phyloP scores from a whole-genome alignment of 1,284 basidiomycete genomes.

The Moesziomyces parantarcticus region DNA sequence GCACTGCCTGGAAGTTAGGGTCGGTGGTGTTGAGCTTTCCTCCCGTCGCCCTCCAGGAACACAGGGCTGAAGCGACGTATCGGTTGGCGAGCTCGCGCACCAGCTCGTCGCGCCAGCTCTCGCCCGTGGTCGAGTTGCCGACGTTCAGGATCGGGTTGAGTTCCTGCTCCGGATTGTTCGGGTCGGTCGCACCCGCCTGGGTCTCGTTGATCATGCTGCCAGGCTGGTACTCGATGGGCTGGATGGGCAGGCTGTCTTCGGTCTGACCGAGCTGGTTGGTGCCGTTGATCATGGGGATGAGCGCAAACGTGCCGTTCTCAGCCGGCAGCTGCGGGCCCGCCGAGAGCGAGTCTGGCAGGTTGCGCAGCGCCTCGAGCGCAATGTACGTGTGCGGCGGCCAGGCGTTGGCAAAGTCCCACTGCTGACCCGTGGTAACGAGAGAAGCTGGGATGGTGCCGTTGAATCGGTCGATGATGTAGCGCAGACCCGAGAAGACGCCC shows the following conservation, averaged over 20 bases:
- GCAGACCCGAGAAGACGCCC: slow-evolving; percentile 79
- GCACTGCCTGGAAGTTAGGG: slow-evolving; percentile 71
- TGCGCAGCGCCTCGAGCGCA: slow-evolving; percentile 79
- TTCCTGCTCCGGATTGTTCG: slow-evolving; percentile 23
- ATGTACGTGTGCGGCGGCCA: slow-evolving; percentile 72
- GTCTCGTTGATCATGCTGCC: slow-evolving; percentile 67
- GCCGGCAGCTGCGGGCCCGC: slow-evolving; percentile 72
- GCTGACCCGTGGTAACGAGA: slow-evolving; percentile 80
- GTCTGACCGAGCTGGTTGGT: slow-evolving; percentile 77
- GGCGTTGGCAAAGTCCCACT: slow-evolving; percentile 74
- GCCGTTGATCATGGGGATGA: slow-evolving; percentile 72
- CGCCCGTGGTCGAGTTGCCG: slow-evolving; percentile 74
- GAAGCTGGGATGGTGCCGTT: slow-evolving; percentile 83
- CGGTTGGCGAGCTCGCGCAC: slow-evolving; percentile 81
- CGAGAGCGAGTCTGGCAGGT: slow-evolving; percentile 78
- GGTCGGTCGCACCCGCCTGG: slow-evolving; percentile 73
- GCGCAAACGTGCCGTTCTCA: slow-evolving; percentile 73
- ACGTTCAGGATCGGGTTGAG: slow-evolving; percentile 76
- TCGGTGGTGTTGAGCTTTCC: slow-evolving; percentile 80
- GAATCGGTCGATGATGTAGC: slow-evolving; percentile 81
- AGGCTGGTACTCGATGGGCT: slow-evolving; percentile 71
- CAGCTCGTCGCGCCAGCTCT: slow-evolving; percentile 77
- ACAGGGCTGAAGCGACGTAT: slow-evolving; percentile 82
- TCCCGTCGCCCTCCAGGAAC: slow-evolving; percentile 80
- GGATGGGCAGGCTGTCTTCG: slow-evolving; percentile 77